These are phyloP conservation scores for Boletus reticuloceps DNA, from an alignment of 768 basidiomycete species.

Conservation along the genomic window DNA sequence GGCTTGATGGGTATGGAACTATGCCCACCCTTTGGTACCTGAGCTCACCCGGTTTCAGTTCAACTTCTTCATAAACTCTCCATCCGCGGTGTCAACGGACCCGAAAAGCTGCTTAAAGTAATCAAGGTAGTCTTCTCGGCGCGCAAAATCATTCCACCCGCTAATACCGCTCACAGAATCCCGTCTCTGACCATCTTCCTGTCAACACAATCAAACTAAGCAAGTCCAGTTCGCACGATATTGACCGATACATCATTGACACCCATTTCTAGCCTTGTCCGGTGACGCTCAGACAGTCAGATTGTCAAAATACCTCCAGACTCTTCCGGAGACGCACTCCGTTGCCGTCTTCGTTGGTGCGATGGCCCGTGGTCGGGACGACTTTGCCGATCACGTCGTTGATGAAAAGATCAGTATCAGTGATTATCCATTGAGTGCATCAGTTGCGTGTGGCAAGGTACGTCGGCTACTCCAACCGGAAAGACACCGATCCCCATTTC, in stretches of 20 bases:
- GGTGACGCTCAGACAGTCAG: constrained; percentile 84
- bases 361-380: constrained; percentile 95
- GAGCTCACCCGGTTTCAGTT: constrained; percentile 46
- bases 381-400: constrained; percentile 93
- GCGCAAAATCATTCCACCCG: background rate
- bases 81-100: constrained; percentile 94
- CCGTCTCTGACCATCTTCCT: constrained; percentile 91
- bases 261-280: constrained; percentile 64
- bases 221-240: constrained; percentile 39
- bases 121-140: constrained; percentile 65
- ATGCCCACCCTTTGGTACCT: background rate
- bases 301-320: constrained; percentile 80
- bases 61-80: constrained; percentile 96
- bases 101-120: constrained; percentile 95
- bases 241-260: constrained; percentile 4
- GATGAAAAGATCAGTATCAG: constrained; percentile 98
- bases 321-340: constrained; percentile 82
- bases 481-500: constrained; percentile 1
- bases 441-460: constrained; percentile 97
- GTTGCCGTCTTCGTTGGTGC: constrained; percentile 97
- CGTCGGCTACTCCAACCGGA: constrained; percentile 22
- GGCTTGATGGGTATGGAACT: constrained; percentile 86
- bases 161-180: constrained; percentile 58
- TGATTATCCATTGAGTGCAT: constrained; percentile 88
- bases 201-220: constrained; percentile 95